A percentile compares a stretch with the other conserved stretches of the same genome.
Conservation (phyloP, 139 green algal genomes). For the Picochlorum sp. region DNA sequence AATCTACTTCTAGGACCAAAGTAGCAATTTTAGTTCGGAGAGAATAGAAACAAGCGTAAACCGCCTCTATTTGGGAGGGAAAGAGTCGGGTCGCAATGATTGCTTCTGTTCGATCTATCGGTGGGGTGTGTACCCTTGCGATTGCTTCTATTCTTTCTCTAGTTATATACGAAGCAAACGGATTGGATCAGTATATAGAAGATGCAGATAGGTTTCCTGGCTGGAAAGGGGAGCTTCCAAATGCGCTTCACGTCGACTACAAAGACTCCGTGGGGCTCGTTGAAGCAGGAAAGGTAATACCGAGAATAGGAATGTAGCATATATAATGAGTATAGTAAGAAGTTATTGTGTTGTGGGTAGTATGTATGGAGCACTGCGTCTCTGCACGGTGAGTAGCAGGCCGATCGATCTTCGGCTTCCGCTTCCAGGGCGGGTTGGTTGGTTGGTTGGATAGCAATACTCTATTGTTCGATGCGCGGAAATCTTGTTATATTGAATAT, state of each 20-base stretch:
- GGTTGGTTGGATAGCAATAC: neutral
- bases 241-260: neutral
- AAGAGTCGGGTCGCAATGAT: too few relatives aligned
- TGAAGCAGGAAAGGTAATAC: constrained; percentile 25
- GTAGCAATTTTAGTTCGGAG: too few relatives aligned
- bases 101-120: too few relatives aligned
- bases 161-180: neutral
- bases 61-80: too few relatives aligned
- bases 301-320: neutral
- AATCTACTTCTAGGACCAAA: too few relatives aligned
- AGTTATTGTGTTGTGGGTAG: neutral
- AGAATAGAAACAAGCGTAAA: too few relatives aligned
- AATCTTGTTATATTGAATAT: too few relatives aligned
- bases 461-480: too few relatives aligned
- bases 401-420: too few relatives aligned
- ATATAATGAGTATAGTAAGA: neutral
- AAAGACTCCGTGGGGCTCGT: constrained; percentile 26
- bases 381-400: too few relatives aligned
- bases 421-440: neutral
- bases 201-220: constrained; percentile 35
- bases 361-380: too few relatives aligned
- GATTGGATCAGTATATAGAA: constrained; percentile 12
- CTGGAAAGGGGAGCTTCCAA: constrained; percentile 42
- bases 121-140: too few relatives aligned
- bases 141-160: neutral